Evolutionary conservation across 169 alveolate genomes (phyloP).

Genomic region (Plasmodium sp.): DNA sequence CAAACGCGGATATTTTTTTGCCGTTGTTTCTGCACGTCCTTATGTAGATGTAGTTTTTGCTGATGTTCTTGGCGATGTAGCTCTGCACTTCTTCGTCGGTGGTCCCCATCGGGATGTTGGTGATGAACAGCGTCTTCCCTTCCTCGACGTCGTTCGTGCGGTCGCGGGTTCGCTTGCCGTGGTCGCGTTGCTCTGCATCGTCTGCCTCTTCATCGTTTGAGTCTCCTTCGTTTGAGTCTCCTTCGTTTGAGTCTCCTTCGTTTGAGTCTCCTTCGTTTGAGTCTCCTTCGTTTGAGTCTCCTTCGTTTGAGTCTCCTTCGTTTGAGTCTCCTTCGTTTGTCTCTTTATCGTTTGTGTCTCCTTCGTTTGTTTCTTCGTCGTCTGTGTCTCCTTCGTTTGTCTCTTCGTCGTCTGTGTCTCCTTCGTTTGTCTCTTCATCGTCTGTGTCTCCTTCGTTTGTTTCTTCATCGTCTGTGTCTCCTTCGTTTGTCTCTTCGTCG

Average conservation of each 20-base stretch:
- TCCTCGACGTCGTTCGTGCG: constrained; percentile 17
- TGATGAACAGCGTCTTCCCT: constrained; percentile 68
- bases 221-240: not conserved
- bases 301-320: not conserved
- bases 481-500: not conserved
- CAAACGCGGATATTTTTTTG: constrained; percentile 43
- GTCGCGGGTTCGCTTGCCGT: not conserved
- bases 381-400: too few relatives aligned
- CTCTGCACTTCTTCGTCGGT: constrained; percentile 48
- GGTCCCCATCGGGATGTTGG: constrained; percentile 41
- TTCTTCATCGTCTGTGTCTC: not conserved
- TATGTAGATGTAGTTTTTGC: constrained; percentile 31
- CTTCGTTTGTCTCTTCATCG: too few relatives aligned
- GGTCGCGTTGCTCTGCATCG: not conserved
- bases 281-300: not conserved
- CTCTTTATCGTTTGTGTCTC: not conserved
- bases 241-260: not conserved
- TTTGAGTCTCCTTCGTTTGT: not conserved
- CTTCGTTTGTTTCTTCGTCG: not conserved
- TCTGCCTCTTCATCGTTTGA: not conserved
- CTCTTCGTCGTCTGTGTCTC: too few relatives aligned
- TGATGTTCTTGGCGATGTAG: constrained; percentile 35
- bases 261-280: too few relatives aligned
- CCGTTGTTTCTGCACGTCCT: constrained; percentile 16
- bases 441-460: too few relatives aligned